phyloP scores from a whole-genome alignment of 2,329 filamentous ascomycete species.

The Atkinsonella hypoxylon region DNA sequence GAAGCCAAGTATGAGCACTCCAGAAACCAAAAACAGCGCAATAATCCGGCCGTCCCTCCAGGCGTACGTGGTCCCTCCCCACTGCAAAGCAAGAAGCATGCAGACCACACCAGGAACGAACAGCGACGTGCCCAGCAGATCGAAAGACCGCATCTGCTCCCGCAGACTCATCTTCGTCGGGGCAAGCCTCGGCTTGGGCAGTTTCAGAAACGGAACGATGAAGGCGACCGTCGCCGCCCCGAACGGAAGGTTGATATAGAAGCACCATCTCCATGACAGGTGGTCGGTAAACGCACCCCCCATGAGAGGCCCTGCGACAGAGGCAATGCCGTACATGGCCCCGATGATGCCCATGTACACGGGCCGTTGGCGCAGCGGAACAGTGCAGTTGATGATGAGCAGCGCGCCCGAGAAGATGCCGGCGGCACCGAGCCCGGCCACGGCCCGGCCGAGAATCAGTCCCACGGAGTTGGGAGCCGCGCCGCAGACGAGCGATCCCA shows the following conservation, averaged over 20 bases:
- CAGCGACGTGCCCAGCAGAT: conserved; percentile 18
- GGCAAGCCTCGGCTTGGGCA: conserved; percentile 7
- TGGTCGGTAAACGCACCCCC: conserved; percentile 24
- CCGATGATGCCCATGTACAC: conserved; percentile 24
- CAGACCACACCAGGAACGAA: conserved; percentile 29
- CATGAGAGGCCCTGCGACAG: conserved; percentile 22
- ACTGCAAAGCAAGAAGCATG: conserved; percentile 38
- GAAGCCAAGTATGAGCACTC: conserved; percentile 14
- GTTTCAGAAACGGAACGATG: conserved; percentile 15
- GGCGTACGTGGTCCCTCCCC: conserved; percentile 28
- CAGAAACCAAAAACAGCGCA: conserved; percentile 7
- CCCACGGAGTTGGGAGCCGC: conserved; percentile 18
- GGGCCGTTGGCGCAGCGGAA: conserved; percentile 21
- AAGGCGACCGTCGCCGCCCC: conserved; percentile 22
- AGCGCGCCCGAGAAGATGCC: conserved; percentile 33
- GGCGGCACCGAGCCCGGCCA: conserved; percentile 29
- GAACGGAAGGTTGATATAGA: conserved; percentile 29
- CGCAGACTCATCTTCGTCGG: conserved; percentile 7
- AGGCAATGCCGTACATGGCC: conserved; percentile 35
- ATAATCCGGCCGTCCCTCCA: conserved; percentile 10
- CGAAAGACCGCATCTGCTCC: conserved; percentile 5
- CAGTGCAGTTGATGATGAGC: conserved; percentile 28
- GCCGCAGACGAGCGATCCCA: conserved; percentile 21
- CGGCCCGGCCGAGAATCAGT: conserved; percentile 24
- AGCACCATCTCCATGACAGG: conserved; percentile 28